Evolutionary conservation across 768 basidiomycete genomes (phyloP), one percentile per base, ranked within the genome.

Genomic region (Dentipellis sp.): DNA sequence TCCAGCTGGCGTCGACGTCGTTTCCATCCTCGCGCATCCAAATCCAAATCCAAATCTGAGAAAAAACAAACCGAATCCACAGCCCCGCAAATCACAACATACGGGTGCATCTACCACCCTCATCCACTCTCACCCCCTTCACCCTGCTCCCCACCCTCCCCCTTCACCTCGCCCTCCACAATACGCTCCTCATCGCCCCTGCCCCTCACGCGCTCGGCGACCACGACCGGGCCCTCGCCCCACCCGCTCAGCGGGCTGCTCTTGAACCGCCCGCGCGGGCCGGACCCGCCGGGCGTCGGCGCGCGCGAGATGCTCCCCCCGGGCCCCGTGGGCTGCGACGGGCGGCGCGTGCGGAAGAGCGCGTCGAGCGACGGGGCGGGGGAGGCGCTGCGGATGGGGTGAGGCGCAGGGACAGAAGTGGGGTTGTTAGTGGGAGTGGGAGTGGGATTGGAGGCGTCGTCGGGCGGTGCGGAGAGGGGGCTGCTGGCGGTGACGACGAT

Each of bases 201-300:
- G 48, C 16, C 59, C 58, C 23, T 50, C 34, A 81, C 69, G 63
- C 73, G 70, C 64, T 79, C 79, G 12, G 81, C 78, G 36, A 78
- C 72, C n/a, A 78, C 74, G 4, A 75, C 68, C 1, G 75, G 75
- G 8, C 61, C 19, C 14, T 42, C 14, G 14, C 19, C 65, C 46
- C 72, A 65, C 52, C 76, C 76, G 22, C 77, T 75, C 35, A 86
- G 69, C 35, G 85, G 86, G 64, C 80, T 88, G 64, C 86, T 89
- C 79, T 88, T 89, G 70, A 88, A 90, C 58, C 79, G 74, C 19
- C 74, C 71, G 21, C 81, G 82, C 63, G 82, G 85, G 52, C 64
- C 36, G 3, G 29, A 29, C 6, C 64, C 36, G 6, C 55, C 56
- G 17, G 63, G 48, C 29, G 48, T 49, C 21, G 29, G 21, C 48